phyloP scores from a whole-genome alignment of 2,329 filamentous ascomycete genomes.

The Hypoxylon sp. region DNA sequence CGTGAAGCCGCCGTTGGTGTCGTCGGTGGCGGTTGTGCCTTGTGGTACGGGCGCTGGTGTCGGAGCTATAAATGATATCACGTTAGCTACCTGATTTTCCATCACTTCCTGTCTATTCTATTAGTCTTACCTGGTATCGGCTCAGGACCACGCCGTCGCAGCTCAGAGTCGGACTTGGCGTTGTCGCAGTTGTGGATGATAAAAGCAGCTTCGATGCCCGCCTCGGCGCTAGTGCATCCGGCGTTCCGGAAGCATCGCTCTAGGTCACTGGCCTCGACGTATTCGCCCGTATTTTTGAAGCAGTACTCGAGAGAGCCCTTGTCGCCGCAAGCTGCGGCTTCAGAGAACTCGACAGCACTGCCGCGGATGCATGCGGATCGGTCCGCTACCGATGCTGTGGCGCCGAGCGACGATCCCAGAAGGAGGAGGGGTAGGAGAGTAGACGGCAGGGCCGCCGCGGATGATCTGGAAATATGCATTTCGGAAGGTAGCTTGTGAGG shows the following conservation, averaged over 20 bases:
- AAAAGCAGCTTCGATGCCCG: constrained; percentile 55
- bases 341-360: constrained; percentile 58
- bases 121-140: constrained; percentile 44
- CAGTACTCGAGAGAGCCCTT: constrained; percentile 60
- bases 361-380: constrained; percentile 59
- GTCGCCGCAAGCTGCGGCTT: constrained; percentile 61
- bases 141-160: constrained; percentile 46
- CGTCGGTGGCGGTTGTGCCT: constrained; percentile 19
- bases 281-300: constrained; percentile 55
- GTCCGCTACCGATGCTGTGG: constrained; percentile 42
- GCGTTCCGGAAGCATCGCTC: constrained; percentile 57
- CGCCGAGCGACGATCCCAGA: constrained; percentile 52
- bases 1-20: constrained; percentile 1
- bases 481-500: constrained; percentile 4
- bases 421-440: constrained; percentile 56
- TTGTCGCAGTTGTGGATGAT: constrained; percentile 54
- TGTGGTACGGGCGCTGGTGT: constrained; percentile 29
- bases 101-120: neutral
- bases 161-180: constrained; percentile 40
- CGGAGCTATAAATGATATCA: constrained; percentile 19
- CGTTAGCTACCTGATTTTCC: neutral
- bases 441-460: constrained; percentile 41
- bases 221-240: constrained; percentile 57
- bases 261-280: constrained; percentile 55
- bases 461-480: constrained; percentile 39